phyloP scores from a whole-genome alignment of 257 asterid genomes.

The Nicotiana paniculata region DNA sequence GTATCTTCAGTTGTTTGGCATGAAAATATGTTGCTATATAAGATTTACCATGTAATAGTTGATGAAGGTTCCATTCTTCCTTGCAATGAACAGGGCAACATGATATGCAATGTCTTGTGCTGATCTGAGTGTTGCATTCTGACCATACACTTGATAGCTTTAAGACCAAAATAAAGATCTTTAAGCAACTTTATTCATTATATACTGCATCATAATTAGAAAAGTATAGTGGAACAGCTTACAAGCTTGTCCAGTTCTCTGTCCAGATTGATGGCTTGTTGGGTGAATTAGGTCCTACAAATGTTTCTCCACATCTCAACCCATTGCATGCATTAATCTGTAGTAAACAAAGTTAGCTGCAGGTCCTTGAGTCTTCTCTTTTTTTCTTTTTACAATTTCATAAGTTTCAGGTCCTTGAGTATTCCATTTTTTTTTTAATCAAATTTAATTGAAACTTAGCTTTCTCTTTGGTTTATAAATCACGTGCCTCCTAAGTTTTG shows the following conservation, averaged over 20 bases:
- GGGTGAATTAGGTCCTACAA: slow-evolving; percentile 85
- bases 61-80: slow-evolving; percentile 75
- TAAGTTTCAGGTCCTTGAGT: background rate
- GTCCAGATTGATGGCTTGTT: slow-evolving; percentile 92
- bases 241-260: slow-evolving; percentile 95
- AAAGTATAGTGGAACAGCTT: slow-evolving; percentile 19
- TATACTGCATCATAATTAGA: background rate
- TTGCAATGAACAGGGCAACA: slow-evolving; percentile 62
- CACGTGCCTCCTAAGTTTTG: background rate
- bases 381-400: no score
- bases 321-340: slow-evolving; percentile 95
- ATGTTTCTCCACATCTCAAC: slow-evolving; percentile 69
- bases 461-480: background rate
- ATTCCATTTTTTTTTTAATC: no score
- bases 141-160: slow-evolving; percentile 69
- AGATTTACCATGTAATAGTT: slow-evolving; percentile 79
- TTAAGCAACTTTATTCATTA: background rate
- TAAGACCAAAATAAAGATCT: background rate
- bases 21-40: background rate
- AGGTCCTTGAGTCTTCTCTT: background rate
- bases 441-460: background rate
- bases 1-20: background rate
- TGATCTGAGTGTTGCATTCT: slow-evolving; percentile 37
- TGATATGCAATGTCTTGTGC: slow-evolving; percentile 68
- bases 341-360: background rate